Evolutionary conservation across 2,329 filamentous ascomycete species (phyloP).

Genomic region (Colletotrichum lini): DNA sequence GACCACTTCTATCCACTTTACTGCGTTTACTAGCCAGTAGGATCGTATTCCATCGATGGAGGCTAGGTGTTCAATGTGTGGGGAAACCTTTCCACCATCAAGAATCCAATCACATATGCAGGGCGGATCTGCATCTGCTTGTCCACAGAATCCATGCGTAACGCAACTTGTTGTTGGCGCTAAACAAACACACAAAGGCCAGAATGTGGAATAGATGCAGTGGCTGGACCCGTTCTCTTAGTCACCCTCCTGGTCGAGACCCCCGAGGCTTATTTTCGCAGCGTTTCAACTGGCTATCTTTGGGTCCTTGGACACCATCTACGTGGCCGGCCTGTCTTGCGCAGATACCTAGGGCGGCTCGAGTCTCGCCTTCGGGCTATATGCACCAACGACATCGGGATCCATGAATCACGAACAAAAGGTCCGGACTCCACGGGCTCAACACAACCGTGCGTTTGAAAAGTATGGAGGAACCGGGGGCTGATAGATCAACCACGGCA

Average conservation of each 20-base stretch:
- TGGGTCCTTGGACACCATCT: neutral
- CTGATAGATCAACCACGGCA: too few species aligned
- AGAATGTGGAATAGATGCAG: neutral
- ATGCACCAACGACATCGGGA: neutral
- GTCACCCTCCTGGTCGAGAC: neutral
- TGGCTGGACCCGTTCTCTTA: constrained; percentile 4
- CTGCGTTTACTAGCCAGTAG: neutral
- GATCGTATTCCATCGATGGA: constrained; percentile 2
- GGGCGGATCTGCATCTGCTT: neutral
- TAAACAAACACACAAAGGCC: constrained; percentile 6
- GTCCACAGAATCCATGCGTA: neutral
- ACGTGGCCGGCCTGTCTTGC: neutral
- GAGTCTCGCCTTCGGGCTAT: neutral
- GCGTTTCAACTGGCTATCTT: neutral
- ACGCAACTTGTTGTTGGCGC: constrained; percentile 7
- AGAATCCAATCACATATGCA: too few species aligned
- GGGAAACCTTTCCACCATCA: too few species aligned
- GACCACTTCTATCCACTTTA: neutral
- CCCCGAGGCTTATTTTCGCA: neutral
- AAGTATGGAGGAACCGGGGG: too few species aligned
- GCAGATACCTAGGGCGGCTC: neutral
- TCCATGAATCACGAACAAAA: neutral
- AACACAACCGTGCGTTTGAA: too few species aligned
- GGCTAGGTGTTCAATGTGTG: neutral
- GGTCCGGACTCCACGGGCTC: too few species aligned